Base-by-base conservation (phyloP, 768 basidiomycete genomes). In the Kwoniella heveanensis region DNA sequence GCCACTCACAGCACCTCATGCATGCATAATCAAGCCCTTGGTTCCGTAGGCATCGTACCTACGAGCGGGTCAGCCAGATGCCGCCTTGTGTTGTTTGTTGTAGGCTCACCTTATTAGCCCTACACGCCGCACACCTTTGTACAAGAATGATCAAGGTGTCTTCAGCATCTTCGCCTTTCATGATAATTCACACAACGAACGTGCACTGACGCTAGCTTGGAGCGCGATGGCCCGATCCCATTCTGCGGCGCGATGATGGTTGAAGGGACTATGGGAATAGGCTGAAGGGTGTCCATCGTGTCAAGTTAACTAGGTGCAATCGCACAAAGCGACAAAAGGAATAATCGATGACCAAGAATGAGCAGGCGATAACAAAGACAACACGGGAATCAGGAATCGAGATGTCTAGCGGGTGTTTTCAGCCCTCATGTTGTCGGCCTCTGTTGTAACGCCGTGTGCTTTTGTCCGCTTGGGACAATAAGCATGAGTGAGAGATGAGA, bases 31-130 rank as follows among this genome's bases (percentile, higher is more conserved):
- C 64, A 25, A 59, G 29, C 2, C 54, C 59, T 13, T 59, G 27
- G 26, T 53, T 51, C 17, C 58, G 21, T 21, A 65, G 26, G 44
- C 64, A 65, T 55, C 64, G 50, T 26, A 65, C 64, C 64, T 65
- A 32, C 36, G 7, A 17, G 2, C 1, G 17, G 12, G 8, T 30
- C 17, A 32, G 39, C 13, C 10, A 24, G 26, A 46, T 15, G n/a
- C n/a, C n/a, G n/a, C n/a, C n/a, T 22, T 22, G 25, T 51, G 15
- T n/a, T n/a, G 44, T 15, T n/a, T 25, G 9, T 12, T n/a, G n/a
- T n/a, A n/a, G 3, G 39, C 46, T 37, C 48, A 65, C 64, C 50
- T 65, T 65, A 26, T 54, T 65, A n/a, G 53, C 52, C 37, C 64
- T 47, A 26, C 64, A 65, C 13, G 58, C 64, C 13, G 56, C 64